These are phyloP conservation scores for Neonectria hederae DNA, from an alignment of 2,329 filamentous ascomycete species.

Conservation along the genomic window DNA sequence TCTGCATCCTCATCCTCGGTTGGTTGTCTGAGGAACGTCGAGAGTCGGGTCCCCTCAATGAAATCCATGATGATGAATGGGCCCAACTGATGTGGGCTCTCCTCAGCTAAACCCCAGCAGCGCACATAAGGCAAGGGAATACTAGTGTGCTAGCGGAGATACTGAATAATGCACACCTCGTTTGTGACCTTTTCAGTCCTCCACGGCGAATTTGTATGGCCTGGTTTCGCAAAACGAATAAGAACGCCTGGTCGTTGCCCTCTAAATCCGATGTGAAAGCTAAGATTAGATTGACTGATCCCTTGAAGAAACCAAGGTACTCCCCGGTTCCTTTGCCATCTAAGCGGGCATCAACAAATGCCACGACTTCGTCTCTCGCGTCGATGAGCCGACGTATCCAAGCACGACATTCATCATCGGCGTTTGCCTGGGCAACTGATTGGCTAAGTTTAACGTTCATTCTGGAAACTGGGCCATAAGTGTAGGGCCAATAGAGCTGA, in stretches of 20 bases:
- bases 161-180: conserved; percentile 42
- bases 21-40: conserved; percentile 40
- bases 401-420: conserved; percentile 35
- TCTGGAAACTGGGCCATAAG: neutral
- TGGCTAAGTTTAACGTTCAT: no score
- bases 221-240: conserved; percentile 42
- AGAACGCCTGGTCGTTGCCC: conserved; percentile 35
- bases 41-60: conserved; percentile 39
- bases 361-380: conserved; percentile 33
- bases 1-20: conserved; percentile 37
- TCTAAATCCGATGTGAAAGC: conserved; percentile 35
- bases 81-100: conserved; percentile 44
- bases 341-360: conserved; percentile 34
- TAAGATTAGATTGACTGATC: conserved; percentile 45
- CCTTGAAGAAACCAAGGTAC: conserved; percentile 39
- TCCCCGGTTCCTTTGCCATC: conserved; percentile 26
- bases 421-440: conserved; percentile 27
- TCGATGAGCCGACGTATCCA: conserved; percentile 33
- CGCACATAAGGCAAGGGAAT: conserved; percentile 44
- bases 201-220: conserved; percentile 31
- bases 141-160: conserved; percentile 41
- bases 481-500: no score
- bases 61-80: conserved; percentile 49
- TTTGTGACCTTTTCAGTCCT: conserved; percentile 47
- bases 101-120: conserved; percentile 41